Base-by-base conservation (phyloP, 768 basidiomycete genomes). In the Boletus tylopilopsis region DNA sequence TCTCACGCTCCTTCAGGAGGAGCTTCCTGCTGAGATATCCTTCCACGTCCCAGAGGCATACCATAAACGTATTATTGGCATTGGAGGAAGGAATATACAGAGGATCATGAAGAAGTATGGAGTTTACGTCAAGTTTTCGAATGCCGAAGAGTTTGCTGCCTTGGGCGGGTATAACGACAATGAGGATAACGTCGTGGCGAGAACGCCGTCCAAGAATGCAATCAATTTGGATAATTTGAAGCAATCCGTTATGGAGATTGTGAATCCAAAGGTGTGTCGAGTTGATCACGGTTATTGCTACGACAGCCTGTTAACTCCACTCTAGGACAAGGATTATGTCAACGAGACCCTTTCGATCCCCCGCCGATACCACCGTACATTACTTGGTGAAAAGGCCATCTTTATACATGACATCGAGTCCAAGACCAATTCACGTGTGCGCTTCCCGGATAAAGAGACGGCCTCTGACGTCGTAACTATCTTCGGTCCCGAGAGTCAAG, bases 91-190 rank as follows among this genome's bases (percentile, higher is more conserved):
- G 63, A 98, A 93, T 70, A 97, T 99, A 51, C 95, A 98, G 69
- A 83, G 93, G 51, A 98, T 99, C 71, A 99, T 99, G 95, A 97
- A 97, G 76, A 93, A 95, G 67, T 96, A 88, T 57, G 95, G 95
- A n/a, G 95, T 97, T 19, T 98, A 97, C 71, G 95, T 99, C 70
- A 98, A 98, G 71, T 99, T 98, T 63, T 92, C 91, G 21, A 98
- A 97, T 67, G 92, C 92, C 11, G 95, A 98, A 59, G 95, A 98
- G 67, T 96, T 94, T 68, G 93, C 93, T 32, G 82, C 87, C 12
- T 77, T 94, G 55, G 95, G 95, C 23, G 95, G 94, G 6, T 95
- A 95, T 67, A 84, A 87, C 61, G 94, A 97, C 67, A 96, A 95
- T 66, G 95, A 97, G 63, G 95, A 99, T 71, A 99, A 99, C 62